Percentiles rank a stretch among this genome's conserved stretches.
Conservation (phyloP, 2,329 filamentous ascomycete species). For the Apiospora hydei region DNA sequence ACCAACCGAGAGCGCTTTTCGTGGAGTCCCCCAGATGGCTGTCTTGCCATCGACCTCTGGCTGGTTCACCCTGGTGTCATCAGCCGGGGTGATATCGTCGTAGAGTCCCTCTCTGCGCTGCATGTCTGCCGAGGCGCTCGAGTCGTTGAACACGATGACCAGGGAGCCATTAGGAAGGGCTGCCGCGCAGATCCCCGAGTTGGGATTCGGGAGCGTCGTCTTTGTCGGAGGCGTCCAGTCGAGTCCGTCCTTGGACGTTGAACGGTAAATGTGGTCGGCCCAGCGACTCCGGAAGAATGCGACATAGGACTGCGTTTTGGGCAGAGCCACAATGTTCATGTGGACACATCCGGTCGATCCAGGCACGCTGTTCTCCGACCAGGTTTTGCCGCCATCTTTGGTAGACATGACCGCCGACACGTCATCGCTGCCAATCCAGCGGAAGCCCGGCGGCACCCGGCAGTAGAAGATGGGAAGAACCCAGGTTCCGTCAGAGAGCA, state of each 20-base stretch:
- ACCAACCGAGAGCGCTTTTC: slow-evolving; percentile 44
- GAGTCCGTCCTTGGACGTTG: slow-evolving; percentile 48
- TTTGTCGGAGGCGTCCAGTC: slow-evolving; percentile 46
- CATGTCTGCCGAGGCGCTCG: slow-evolving; percentile 41
- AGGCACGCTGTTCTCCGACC: slow-evolving; percentile 47
- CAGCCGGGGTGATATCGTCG: slow-evolving; percentile 51
- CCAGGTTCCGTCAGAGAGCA: slow-evolving; percentile 48
- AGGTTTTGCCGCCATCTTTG: slow-evolving; percentile 46
- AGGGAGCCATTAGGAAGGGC: slow-evolving; percentile 45
- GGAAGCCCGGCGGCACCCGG: slow-evolving; percentile 46
- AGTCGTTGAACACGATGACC: slow-evolving; percentile 51
- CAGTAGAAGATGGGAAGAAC: slow-evolving; percentile 53
- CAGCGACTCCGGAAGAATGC: slow-evolving; percentile 52
- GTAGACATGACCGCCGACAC: slow-evolving; percentile 48
- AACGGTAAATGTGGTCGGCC: slow-evolving; percentile 52
- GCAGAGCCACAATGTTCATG: slow-evolving; percentile 49
- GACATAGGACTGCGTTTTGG: slow-evolving; percentile 39
- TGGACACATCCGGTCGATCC: slow-evolving; percentile 50
- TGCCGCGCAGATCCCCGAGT: slow-evolving; percentile 50
- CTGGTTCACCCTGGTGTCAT: slow-evolving; percentile 49
- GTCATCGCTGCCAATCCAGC: slow-evolving; percentile 55
- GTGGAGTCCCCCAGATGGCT: slow-evolving; percentile 53
- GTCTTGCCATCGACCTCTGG: slow-evolving; percentile 44
- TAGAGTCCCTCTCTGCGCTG: slow-evolving; percentile 49
- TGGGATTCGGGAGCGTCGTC: slow-evolving; percentile 50